phyloP scores from a whole-genome alignment of 352 stramenopile species.

The Globisporangium uncinulatum region DNA sequence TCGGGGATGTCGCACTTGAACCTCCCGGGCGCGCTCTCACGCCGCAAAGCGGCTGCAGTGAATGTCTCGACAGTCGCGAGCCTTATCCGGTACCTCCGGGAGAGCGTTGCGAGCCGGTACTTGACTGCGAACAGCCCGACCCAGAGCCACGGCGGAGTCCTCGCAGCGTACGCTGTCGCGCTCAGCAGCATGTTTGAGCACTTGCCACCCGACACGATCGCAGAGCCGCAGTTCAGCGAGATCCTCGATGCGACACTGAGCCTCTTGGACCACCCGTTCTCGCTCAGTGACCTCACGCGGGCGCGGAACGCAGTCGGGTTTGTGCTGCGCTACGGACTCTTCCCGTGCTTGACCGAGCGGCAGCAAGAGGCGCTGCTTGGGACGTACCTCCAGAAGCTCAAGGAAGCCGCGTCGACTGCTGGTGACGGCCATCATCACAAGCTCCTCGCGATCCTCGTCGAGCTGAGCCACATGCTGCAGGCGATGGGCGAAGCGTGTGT shows the following conservation, averaged over 20 bases:
- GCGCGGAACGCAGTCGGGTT: slow-evolving; percentile 75
- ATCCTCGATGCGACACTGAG: slow-evolving; percentile 57
- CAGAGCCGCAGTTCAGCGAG: slow-evolving; percentile 56
- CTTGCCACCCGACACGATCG: slow-evolving; percentile 52
- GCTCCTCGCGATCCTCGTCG: slow-evolving; percentile 46
- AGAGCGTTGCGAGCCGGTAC: slow-evolving; percentile 61
- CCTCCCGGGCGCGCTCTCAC: slow-evolving; percentile 31
- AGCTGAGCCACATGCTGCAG: slow-evolving; percentile 66
- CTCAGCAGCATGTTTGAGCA: slow-evolving; percentile 74
- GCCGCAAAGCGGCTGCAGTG: slow-evolving; percentile 47
- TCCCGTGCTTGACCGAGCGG: slow-evolving; percentile 52
- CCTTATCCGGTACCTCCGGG: slow-evolving; percentile 75
- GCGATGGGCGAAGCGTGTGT: slow-evolving; percentile 57
- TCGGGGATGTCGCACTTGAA: slow-evolving; percentile 55
- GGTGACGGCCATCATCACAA: slow-evolving; percentile 60
- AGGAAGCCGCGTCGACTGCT: slow-evolving; percentile 27
- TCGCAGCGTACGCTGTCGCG: slow-evolving; percentile 66
- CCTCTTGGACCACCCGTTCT: slow-evolving; percentile 72
- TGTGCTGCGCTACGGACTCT: slow-evolving; percentile 64
- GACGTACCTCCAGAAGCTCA: slow-evolving; percentile 48
- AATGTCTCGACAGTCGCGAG: slow-evolving; percentile 74
- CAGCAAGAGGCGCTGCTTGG: slow-evolving; percentile 59
- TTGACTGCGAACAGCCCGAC: slow-evolving; percentile 35
- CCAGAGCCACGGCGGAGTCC: slow-evolving; percentile 57
- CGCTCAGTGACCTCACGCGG: slow-evolving; percentile 64